Base-by-base conservation (phyloP, 2,329 filamentous ascomycete species). In the Colletotrichum lentis region DNA sequence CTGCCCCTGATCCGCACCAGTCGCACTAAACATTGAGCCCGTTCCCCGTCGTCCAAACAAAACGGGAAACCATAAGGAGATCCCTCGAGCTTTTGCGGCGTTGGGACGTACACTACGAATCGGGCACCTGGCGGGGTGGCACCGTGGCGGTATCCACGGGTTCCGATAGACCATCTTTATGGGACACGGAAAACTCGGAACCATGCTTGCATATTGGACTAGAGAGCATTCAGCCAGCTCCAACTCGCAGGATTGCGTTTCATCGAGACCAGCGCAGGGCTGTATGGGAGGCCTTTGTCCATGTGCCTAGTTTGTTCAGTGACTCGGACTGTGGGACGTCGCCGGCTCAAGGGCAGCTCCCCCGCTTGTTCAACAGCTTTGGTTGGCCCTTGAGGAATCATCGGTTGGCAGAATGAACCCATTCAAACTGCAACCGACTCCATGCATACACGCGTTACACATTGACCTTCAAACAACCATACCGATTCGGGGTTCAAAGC, bases 1-100 rank as follows among this genome's bases (percentile, higher is more conserved):
- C 35, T n/a, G 41, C 54, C 31, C 61, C 47, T 58, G 41, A 14
- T 44, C 53, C 54, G 43, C 58, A 37, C 43, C 53, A n/a, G n/a
- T 20, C 35, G 24, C 20, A n/a, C 20, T 24, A n/a, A 8, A 8
- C 3, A 11, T 55, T 20, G 52, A 31, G 12, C 27, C 27, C 35
- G 14, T 3, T 43, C 20, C 52, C n/a, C 7, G 27, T n/a, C n/a
- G 18, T 14, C 6, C 18, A 6, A 2, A 31, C 27, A 18, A 53
- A 53, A 53, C 27, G 49, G 5, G 27, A 53, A n/a, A 53, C 27
- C 8, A 11, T 31, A 31, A 31, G 7, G 27, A 31, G 27, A 8
- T 8, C 3, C 44, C n/a, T 22, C 3, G 3, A 44, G 3, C 8
- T 2, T 2, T 10, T 8, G 24, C 18, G 35, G 10, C 2, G 2